Evolutionary conservation across 805 yeast genomes (phyloP).

Genomic region (Starmera dryadoides): DNA sequence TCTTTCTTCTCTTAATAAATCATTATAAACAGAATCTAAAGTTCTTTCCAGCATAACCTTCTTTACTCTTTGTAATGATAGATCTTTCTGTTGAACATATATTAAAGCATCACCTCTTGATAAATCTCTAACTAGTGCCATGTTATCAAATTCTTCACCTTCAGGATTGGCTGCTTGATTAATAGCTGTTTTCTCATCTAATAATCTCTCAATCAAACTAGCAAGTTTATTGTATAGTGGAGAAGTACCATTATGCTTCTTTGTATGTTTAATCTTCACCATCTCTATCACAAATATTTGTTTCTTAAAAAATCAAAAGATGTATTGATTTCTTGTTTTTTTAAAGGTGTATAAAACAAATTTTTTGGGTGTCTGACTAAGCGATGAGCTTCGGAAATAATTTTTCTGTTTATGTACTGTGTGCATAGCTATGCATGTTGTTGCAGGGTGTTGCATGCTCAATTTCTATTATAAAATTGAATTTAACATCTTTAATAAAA

Average conservation of each 20-base stretch:
- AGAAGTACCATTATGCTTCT: constrained; percentile 16
- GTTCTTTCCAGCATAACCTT: constrained; percentile 54
- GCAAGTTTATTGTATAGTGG: constrained; percentile 51
- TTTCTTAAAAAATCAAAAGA: background rate
- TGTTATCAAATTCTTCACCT: constrained; percentile 25
- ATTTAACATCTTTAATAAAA: no score
- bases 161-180: constrained; percentile 24
- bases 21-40: constrained; percentile 50
- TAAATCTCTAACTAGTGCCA: constrained; percentile 60
- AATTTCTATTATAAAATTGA: no score
- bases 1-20: constrained; percentile 53
- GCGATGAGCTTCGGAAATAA: no score
- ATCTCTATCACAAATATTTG: constrained; percentile 10
- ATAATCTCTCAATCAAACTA: constrained; percentile 44
- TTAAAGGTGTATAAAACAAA: no score
- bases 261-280: constrained; percentile 25
- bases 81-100: constrained; percentile 58
- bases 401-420: no score
- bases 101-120: constrained; percentile 42
- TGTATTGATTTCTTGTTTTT: no score
- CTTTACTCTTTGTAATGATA: constrained; percentile 63
- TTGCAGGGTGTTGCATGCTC: no score
- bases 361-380: no score
- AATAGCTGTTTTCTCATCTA: constrained; percentile 54
- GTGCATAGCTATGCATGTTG: no score